A percentile compares a stretch with the other conserved stretches of the same genome.
Evolutionary conservation across 1,284 basidiomycete species (phyloP).

Genomic region (Puccinia coronata): DNA sequence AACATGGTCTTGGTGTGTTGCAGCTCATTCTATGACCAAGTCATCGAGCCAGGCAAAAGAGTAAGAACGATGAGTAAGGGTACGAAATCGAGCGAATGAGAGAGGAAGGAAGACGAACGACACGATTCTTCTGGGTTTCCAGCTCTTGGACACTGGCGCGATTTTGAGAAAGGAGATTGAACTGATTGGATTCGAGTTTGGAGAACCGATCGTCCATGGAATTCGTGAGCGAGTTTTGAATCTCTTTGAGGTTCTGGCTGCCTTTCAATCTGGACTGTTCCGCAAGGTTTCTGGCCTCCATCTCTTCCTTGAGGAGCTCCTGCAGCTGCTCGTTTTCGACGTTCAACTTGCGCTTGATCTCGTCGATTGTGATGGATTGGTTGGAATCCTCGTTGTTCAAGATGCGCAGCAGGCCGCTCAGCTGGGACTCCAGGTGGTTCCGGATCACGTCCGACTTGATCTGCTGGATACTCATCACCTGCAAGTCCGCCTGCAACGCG

Average conservation of each 20-base stretch:
- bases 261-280: slow-evolving; percentile 49
- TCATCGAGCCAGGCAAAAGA: neutral
- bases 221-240: slow-evolving; percentile 50
- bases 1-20: slow-evolving; percentile 65
- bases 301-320: slow-evolving; percentile 68
- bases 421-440: slow-evolving; percentile 67
- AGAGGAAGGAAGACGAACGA: slow-evolving; percentile 8
- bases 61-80: neutral
- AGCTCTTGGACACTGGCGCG: slow-evolving; percentile 40
- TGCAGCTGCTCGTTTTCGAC: slow-evolving; percentile 67
- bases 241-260: slow-evolving; percentile 44
- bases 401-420: slow-evolving; percentile 69
- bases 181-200: slow-evolving; percentile 49
- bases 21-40: slow-evolving; percentile 39
- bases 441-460: slow-evolving; percentile 69
- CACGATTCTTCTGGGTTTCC: slow-evolving; percentile 34
- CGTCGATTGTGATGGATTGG: slow-evolving; percentile 68
- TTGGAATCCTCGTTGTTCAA: slow-evolving; percentile 65
- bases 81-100: neutral
- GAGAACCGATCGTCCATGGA: slow-evolving; percentile 59
- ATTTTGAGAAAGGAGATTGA: slow-evolving; percentile 37
- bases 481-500: slow-evolving; percentile 62
- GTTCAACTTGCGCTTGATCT: slow-evolving; percentile 65
- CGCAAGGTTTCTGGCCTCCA: slow-evolving; percentile 54
- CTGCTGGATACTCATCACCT: slow-evolving; percentile 71